Conservation (phyloP, 148 eudicot species). For the Camellia granthamiana region DNA sequence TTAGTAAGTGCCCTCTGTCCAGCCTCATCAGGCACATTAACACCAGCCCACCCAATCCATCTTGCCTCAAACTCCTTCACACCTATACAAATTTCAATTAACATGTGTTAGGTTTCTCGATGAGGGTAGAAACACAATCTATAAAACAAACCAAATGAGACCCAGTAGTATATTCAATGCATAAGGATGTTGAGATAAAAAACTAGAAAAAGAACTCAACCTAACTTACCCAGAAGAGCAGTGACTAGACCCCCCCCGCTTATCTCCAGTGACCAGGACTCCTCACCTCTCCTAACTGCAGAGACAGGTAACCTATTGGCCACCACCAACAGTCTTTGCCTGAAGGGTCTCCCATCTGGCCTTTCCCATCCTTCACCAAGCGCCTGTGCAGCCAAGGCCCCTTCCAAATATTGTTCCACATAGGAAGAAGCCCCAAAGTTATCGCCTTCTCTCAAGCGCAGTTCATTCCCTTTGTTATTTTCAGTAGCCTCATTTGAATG, state of each 20-base stretch:
- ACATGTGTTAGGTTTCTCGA: neutral
- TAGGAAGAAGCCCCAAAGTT: conserved; percentile 31
- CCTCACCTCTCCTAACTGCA: conserved; percentile 86
- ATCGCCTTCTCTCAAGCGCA: conserved; percentile 18
- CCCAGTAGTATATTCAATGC: neutral
- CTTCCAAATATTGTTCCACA: conserved; percentile 59
- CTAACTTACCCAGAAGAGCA: conserved; percentile 75
- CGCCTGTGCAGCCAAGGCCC: conserved; percentile 42
- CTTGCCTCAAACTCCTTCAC: conserved; percentile 91
- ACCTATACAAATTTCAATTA: conserved; percentile 38
- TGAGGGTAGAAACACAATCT: neutral
- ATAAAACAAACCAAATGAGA: neutral
- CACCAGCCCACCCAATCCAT: conserved; percentile 99
- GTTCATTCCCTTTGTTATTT: conserved; percentile 32
- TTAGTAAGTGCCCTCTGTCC: conserved; percentile 72
- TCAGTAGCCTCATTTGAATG: conserved; percentile 38
- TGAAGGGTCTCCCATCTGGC: conserved; percentile 42
- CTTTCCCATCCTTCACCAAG: conserved; percentile 45
- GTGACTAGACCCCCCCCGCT: conserved; percentile 90
- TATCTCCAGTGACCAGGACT: conserved; percentile 84
- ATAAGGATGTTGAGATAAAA: neutral
- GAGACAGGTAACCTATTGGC: conserved; percentile 92
- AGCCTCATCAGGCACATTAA: conserved; percentile 85
- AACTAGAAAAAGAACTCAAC: neutral
- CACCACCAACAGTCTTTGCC: conserved; percentile 76